Evolutionary conservation across 192 early-diverging fungal genomes (phyloP).

Genomic region (Linnemannia hyalina): DNA sequence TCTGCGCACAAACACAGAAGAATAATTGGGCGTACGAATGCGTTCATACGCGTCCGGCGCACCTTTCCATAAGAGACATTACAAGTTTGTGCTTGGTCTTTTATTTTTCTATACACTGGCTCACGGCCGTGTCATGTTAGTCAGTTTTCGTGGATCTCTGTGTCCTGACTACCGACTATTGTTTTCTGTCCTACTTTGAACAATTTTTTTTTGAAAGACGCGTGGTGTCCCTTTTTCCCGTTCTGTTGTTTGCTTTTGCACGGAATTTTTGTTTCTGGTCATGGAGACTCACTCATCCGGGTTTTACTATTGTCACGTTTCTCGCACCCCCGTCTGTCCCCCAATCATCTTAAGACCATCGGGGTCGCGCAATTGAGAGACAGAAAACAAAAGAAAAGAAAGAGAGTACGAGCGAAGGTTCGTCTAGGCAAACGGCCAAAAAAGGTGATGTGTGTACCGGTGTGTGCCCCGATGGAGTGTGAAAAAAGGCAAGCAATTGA

Average conservation of each 20-base stretch:
- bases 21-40: background rate
- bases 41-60: background rate
- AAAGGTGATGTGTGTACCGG: background rate
- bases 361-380: background rate
- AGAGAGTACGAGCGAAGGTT: background rate
- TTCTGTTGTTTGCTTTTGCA: background rate
- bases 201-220: background rate
- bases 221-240: background rate
- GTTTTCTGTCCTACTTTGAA: conserved; percentile 5
- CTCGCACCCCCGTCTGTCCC: background rate
- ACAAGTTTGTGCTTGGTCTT: background rate
- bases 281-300: background rate
- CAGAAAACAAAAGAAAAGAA: background rate
- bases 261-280: background rate
- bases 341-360: background rate
- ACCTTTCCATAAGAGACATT: background rate
- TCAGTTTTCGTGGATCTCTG: background rate
- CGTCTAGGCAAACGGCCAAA: too few relatives aligned
- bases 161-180: background rate
- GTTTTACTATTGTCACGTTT: background rate
- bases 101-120: background rate
- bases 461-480: background rate
- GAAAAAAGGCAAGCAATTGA: background rate
- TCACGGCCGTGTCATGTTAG: background rate
- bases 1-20: background rate